Conservation (phyloP, 345 rosid species). For the Angophora floribunda region DNA sequence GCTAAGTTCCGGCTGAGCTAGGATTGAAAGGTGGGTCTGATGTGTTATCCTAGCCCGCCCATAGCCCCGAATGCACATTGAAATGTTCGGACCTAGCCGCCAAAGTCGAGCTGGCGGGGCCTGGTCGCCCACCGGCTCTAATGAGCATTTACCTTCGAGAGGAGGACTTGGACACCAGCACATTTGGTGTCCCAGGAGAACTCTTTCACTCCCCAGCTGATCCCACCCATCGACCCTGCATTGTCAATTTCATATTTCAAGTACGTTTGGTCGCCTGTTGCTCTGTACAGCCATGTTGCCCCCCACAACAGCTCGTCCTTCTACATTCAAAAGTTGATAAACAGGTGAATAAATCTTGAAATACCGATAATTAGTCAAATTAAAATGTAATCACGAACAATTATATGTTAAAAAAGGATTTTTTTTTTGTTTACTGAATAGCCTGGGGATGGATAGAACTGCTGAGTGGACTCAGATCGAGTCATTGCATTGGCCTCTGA, state of each 20-base stretch:
- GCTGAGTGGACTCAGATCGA: conserved; percentile 33
- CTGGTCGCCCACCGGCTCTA: background rate
- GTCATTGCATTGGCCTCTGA: conserved; percentile 51
- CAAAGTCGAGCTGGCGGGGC: background rate
- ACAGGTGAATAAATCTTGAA: background rate
- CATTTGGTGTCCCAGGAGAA: conserved; percentile 95
- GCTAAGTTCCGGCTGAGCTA: background rate
- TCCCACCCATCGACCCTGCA: conserved; percentile 77
- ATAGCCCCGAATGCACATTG: background rate
- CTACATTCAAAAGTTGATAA: background rate
- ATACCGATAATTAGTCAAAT: background rate
- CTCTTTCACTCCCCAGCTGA: conserved; percentile 81
- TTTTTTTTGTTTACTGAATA: conserved; percentile 20
- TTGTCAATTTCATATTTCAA: conserved; percentile 57
- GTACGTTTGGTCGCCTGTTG: conserved; percentile 57
- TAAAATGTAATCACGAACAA: background rate
- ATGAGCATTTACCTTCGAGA: conserved; percentile 39
- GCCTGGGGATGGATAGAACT: conserved; percentile 52
- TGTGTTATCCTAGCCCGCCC: background rate
- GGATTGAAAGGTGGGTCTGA: background rate
- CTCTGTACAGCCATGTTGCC: conserved; percentile 64
- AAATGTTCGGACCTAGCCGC: background rate
- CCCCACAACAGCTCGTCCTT: conserved; percentile 93
- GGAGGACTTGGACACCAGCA: conserved; percentile 81
- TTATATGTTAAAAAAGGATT: too few relatives aligned